Evolutionary conservation across 1,284 basidiomycete genomes (phyloP).

Genomic region (Rhodotorula sp.): DNA sequence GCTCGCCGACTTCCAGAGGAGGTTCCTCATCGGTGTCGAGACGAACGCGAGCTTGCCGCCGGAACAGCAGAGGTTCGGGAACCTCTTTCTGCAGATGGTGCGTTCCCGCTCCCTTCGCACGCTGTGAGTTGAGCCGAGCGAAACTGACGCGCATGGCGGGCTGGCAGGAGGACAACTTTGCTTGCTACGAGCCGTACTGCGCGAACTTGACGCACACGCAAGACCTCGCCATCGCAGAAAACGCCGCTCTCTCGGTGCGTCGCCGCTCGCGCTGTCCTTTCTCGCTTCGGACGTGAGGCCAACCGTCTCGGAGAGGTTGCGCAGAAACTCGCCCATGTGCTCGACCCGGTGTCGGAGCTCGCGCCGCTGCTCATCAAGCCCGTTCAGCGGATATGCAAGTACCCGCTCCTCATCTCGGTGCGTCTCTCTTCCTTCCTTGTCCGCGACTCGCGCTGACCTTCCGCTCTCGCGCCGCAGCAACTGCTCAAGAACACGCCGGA

Average conservation of each 20-base stretch:
- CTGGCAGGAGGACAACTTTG: slow-evolving; percentile 83
- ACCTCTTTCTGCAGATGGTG: slow-evolving; percentile 64
- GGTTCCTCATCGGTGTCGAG: slow-evolving; percentile 93
- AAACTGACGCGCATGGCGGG: too few species aligned
- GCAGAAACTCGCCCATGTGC: slow-evolving; percentile 43
- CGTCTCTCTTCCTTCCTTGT: slow-evolving; percentile 33
- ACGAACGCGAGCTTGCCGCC: slow-evolving; percentile 65
- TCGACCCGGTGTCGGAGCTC: slow-evolving; percentile 63
- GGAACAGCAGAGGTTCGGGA: slow-evolving; percentile 61
- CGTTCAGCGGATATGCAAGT: slow-evolving; percentile 74
- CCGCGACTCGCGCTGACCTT: background rate
- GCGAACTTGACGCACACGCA: slow-evolving; percentile 89
- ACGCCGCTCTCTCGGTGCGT: slow-evolving; percentile 70
- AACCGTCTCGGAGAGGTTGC: too few species aligned
- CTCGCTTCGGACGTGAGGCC: too few species aligned
- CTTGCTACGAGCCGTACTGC: slow-evolving; percentile 95
- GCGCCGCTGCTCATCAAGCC: slow-evolving; percentile 78
- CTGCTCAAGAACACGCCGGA: slow-evolving; percentile 64
- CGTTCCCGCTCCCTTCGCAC: slow-evolving; percentile 2
- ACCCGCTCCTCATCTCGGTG: slow-evolving; percentile 64
- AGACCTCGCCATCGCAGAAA: slow-evolving; percentile 79
- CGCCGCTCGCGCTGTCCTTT: background rate
- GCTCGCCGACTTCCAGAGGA: slow-evolving; percentile 92
- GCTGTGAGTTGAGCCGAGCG: too few species aligned
- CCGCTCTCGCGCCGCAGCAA: slow-evolving; percentile 36